phyloP scores from a whole-genome alignment of 1,139 yeast species.

The Sugiyamaella japonica region DNA sequence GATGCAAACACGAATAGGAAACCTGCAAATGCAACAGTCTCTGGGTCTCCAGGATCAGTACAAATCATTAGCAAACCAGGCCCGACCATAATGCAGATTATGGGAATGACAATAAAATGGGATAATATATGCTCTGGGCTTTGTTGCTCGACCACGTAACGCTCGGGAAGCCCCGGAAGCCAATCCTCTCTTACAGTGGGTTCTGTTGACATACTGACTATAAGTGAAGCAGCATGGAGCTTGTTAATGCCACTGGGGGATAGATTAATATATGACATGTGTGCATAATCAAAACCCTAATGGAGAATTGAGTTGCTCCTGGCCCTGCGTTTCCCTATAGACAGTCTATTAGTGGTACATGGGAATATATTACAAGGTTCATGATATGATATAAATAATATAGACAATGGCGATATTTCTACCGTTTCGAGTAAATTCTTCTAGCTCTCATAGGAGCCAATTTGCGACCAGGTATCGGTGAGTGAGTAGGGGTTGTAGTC shows the following conservation, averaged over 20 bases:
- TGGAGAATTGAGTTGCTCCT: too few relatives aligned
- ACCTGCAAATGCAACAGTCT: background rate
- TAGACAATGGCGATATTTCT: conserved; percentile 2
- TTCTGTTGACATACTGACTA: too few relatives aligned
- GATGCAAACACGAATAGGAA: background rate
- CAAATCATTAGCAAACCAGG: too few relatives aligned
- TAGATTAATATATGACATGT: background rate
- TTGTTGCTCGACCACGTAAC: too few relatives aligned
- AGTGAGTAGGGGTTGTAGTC: background rate
- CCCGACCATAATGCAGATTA: too few relatives aligned
- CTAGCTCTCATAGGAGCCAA: conserved; percentile 14
- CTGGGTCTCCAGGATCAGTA: background rate
- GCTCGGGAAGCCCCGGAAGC: too few relatives aligned
- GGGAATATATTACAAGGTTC: conserved; percentile 7
- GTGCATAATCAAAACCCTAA: background rate
- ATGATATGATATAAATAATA: background rate
- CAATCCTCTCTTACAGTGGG: too few relatives aligned
- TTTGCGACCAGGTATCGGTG: conserved; percentile 14
- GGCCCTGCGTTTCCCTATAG: too few relatives aligned
- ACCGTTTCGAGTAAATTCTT: conserved; percentile 7
- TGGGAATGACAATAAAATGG: too few relatives aligned
- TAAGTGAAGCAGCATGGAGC: background rate
- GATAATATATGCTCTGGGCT: too few relatives aligned
- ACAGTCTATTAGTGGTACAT: background rate
- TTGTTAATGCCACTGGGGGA: too few relatives aligned